Base-by-base conservation (phyloP, 495 filamentous ascomycete species). In the Aspergillus bridgeri region DNA sequence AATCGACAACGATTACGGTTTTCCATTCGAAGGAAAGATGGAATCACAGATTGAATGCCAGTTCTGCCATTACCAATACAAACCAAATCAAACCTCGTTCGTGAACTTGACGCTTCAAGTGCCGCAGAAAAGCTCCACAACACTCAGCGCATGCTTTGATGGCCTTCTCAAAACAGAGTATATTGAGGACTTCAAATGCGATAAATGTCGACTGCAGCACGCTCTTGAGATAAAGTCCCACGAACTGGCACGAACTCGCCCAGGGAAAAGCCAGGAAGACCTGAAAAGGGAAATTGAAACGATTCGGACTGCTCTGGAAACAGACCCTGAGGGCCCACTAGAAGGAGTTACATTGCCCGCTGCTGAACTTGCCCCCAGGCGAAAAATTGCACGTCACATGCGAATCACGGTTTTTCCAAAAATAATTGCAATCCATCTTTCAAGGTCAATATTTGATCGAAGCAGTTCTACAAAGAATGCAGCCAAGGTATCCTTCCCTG, bases 111-210 rank as follows among this genome's bases (percentile, higher is more conserved):
- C 93, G 6, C 76, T 99, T 43, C 90, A 92, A 59, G 95, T 99
- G 3, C 94, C 94, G 0, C 90, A 91, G 66, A 81, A 83, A 61
- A 82, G 75, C 54, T 83, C 81, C 7, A 83, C 88, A 2, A 83
- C 83, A 7, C 78, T 91, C 42, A 83, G 81, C 60, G 75, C 81
- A 4, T 98, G 95, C 67, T 92, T 98, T 56, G 94, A 99, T 70
- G 89, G 88, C 18, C 84, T 97, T 70, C 85, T 99, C 60, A 97
- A 96, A 68, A 90, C 87, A 0, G 94, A 99, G 65, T 87, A 90
- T 65, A 96, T 99, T 51, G 95, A 99, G 51, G 94, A 96, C 66
- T 99, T 93, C 74, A 89, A 88, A 48, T 99, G 94, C 69, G 94
- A 97, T 57, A 89, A 85, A 63, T 98, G 94, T 58, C 88, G 90